Conservation (phyloP, 2,329 filamentous ascomycete genomes). For the Sporothrix sp. region DNA sequence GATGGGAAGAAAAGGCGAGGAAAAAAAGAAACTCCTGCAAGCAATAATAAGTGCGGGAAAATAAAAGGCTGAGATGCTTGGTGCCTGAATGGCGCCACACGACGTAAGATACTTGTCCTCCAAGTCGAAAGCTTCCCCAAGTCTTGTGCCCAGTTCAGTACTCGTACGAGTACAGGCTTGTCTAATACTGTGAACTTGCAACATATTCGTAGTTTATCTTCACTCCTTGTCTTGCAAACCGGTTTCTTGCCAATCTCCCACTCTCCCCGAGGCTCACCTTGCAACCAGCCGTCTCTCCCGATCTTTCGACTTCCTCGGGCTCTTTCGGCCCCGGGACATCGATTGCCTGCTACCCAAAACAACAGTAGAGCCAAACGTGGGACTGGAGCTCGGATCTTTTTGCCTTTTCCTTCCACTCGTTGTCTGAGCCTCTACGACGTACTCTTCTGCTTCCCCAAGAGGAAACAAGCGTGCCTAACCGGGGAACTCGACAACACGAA, state of each 20-base stretch:
- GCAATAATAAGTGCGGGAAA: neutral
- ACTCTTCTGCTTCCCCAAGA: too few relatives aligned
- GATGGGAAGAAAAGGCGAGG: neutral
- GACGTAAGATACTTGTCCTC: neutral
- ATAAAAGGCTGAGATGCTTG: conserved; percentile 4
- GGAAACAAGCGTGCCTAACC: too few relatives aligned
- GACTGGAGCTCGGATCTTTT: neutral
- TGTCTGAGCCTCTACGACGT: too few relatives aligned
- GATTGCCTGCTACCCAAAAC: conserved; percentile 11
- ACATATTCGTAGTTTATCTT: neutral
- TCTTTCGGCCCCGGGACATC: neutral
- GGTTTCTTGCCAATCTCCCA: neutral
- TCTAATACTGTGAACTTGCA: too few relatives aligned
- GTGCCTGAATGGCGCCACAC: conserved; percentile 5
- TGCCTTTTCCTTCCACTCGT: too few relatives aligned
- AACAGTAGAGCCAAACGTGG: conserved; percentile 9
- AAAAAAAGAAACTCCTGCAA: neutral
- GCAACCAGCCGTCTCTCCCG: neutral
- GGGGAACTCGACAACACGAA: too few relatives aligned
- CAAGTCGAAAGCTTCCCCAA: too few relatives aligned
- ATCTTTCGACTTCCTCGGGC: neutral
- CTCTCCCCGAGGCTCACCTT: neutral
- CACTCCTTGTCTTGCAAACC: neutral
- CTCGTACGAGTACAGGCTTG: too few relatives aligned
- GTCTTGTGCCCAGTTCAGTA: too few relatives aligned